A percentile compares a stretch with the other conserved stretches of the same genome.
Conservation (phyloP, 768 basidiomycete genomes). For the Panus rudis region DNA sequence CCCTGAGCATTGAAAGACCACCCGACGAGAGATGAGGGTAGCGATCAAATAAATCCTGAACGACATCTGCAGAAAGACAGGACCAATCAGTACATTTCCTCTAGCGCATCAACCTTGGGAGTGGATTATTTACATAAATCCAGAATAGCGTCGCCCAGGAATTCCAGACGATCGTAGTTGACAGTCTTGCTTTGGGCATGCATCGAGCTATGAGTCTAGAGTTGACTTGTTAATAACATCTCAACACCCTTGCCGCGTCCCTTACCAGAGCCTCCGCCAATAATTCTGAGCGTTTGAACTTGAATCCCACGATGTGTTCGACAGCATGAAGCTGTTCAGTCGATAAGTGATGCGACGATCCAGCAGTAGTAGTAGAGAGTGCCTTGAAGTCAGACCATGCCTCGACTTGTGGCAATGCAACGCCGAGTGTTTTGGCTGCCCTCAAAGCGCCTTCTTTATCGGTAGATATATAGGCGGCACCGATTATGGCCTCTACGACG, state of each 20-base stretch:
- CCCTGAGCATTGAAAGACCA: constrained; percentile 75
- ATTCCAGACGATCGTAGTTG: constrained; percentile 73
- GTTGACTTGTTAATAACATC: constrained; percentile 1
- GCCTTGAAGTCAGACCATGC: constrained; percentile 68
- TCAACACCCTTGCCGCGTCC: constrained; percentile 3
- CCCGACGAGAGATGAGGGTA: constrained; percentile 65
- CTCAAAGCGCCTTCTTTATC: constrained; percentile 62
- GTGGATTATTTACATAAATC: constrained; percentile 58
- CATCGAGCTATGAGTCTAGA: constrained; percentile 64
- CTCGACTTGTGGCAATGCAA: constrained; percentile 58
- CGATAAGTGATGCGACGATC: background rate
- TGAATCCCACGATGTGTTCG: constrained; percentile 56
- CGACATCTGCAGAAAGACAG: constrained; percentile 47
- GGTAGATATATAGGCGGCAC: constrained; percentile 71
- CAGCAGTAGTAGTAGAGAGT: constrained; percentile 20
- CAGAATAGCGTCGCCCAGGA: constrained; percentile 80
- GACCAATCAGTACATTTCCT: background rate
- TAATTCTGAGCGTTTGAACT: constrained; percentile 54
- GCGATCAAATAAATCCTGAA: constrained; percentile 60
- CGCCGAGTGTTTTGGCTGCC: constrained; percentile 54
- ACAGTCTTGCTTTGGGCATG: constrained; percentile 29
- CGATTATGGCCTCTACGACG: constrained; percentile 79
- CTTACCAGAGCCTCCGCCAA: constrained; percentile 69
- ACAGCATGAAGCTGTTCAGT: constrained; percentile 40
- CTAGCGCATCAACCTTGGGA: too few species aligned